phyloP scores from a whole-genome alignment of 495 filamentous ascomycete genomes.

The Annulohypoxylon nitens region DNA sequence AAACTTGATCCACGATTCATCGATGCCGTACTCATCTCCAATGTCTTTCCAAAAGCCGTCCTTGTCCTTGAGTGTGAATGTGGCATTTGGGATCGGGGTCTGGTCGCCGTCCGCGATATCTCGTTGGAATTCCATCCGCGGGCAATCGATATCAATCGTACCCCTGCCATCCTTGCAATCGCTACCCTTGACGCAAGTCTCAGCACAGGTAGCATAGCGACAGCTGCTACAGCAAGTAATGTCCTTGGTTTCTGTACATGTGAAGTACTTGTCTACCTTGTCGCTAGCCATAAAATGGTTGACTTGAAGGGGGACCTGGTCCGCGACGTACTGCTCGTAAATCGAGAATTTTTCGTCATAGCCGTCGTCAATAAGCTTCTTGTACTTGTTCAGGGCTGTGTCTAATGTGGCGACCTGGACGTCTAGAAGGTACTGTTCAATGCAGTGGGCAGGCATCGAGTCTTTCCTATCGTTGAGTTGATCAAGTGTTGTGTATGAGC shows the following conservation, averaged over 20 bases:
- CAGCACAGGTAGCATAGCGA: neutral
- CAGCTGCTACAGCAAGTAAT: conserved; percentile 10
- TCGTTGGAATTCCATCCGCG: conserved; percentile 3
- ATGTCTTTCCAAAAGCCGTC: conserved; percentile 9
- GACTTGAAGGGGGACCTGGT: conserved; percentile 5
- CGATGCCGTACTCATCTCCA: conserved; percentile 2
- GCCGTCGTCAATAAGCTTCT: conserved; percentile 12
- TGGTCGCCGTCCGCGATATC: neutral
- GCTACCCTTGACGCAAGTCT: conserved; percentile 6
- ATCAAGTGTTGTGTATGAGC: conserved; percentile 6
- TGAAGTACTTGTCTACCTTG: conserved; percentile 7
- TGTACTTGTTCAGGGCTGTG: conserved; percentile 6
- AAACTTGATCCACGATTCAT: conserved; percentile 6
- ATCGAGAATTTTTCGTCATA: conserved; percentile 11
- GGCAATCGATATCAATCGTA: conserved; percentile 1
- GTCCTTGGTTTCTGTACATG: conserved; percentile 5
- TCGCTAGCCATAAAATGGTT: conserved; percentile 13
- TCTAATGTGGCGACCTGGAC: conserved; percentile 2
- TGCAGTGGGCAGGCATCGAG: conserved; percentile 8
- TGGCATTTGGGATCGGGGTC: conserved; percentile 4
- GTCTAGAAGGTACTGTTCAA: conserved; percentile 7
- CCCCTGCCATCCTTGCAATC: conserved; percentile 1
- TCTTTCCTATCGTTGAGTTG: conserved; percentile 5
- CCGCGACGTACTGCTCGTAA: conserved; percentile 8
- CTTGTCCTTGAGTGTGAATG: neutral